Percentiles rank a stretch among this genome's conserved stretches.
These are phyloP conservation scores for Botryotinia convoluta DNA, from an alignment of 2,329 filamentous ascomycete species.

Conservation along the genomic window DNA sequence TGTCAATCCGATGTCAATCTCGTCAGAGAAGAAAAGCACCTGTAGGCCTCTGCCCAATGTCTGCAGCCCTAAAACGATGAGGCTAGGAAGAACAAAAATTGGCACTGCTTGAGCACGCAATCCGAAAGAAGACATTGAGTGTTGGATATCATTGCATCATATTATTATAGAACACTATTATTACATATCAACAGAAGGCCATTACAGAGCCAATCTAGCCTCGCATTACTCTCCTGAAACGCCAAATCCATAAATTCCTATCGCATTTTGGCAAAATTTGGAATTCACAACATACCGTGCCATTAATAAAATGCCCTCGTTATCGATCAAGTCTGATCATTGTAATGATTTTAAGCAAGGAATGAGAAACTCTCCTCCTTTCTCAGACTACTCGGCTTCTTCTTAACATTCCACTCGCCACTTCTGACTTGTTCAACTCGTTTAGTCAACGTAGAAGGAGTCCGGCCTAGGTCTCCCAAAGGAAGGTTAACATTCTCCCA, in stretches of 20 bases:
- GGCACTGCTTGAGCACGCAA: neutral
- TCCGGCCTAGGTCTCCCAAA: conserved; percentile 28
- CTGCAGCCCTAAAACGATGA: neutral
- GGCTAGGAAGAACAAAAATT: neutral
- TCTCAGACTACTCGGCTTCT: conserved; percentile 35
- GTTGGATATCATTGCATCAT: neutral
- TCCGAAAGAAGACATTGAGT: neutral
- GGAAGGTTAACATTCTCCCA: conserved; percentile 31
- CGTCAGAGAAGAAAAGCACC: neutral
- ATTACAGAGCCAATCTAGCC: neutral
- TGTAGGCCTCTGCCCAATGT: too few species aligned
- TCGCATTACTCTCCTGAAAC: neutral
- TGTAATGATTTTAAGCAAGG: neutral
- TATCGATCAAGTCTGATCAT: neutral
- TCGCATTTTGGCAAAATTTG: neutral
- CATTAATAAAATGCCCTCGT: neutral
- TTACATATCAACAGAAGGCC: conserved; percentile 2
- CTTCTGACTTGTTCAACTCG: conserved; percentile 34
- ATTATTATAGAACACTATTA: neutral
- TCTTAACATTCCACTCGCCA: conserved; percentile 35
- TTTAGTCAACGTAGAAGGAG: conserved; percentile 34
- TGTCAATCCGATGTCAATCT: neutral
- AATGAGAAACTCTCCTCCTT: conserved; percentile 29
- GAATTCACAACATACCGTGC: neutral
- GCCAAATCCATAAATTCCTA: neutral